Conservation (phyloP, 257 asterid genomes). For the Gentiana macrophylla region DNA sequence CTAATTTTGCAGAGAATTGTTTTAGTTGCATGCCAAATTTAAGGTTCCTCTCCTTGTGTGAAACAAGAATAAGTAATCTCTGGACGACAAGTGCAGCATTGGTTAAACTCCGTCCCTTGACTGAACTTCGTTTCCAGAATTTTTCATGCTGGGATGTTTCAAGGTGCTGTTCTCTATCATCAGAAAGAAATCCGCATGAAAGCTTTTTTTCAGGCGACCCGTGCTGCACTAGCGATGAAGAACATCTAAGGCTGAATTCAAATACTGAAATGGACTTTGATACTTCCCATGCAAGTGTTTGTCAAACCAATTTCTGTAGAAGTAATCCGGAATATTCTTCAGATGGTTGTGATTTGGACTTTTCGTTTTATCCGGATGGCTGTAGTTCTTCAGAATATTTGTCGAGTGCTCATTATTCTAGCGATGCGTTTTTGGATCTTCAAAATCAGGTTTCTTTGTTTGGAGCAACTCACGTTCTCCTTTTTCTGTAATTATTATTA, state of each 20-base stretch:
- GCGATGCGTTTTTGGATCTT: slow-evolving; percentile 48
- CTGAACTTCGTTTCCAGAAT: slow-evolving; percentile 73
- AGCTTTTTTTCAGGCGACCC: slow-evolving; percentile 25
- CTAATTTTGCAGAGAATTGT: slow-evolving; percentile 77
- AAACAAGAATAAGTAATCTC: slow-evolving; percentile 70
- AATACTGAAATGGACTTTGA: slow-evolving; percentile 29
- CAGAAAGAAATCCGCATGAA: slow-evolving; percentile 21
- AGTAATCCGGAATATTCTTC: slow-evolving; percentile 46
- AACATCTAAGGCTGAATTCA: slow-evolving; percentile 20
- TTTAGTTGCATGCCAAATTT: slow-evolving; percentile 78
- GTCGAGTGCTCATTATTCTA: slow-evolving; percentile 30
- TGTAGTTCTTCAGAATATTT: slow-evolving; percentile 23
- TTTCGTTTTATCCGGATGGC: slow-evolving; percentile 37
- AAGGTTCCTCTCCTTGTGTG: slow-evolving; percentile 71
- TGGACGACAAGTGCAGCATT: slow-evolving; percentile 89
- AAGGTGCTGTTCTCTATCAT: slow-evolving; percentile 28
- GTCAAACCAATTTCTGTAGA: slow-evolving; percentile 30
- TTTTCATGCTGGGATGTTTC: slow-evolving; percentile 28
- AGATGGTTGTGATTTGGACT: slow-evolving; percentile 77
- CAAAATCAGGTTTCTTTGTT: slow-evolving; percentile 47
- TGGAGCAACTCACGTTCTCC: neutral
- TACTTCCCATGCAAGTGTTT: slow-evolving; percentile 15
- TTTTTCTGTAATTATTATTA: slow-evolving; percentile 6
- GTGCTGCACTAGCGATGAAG: slow-evolving; percentile 27
- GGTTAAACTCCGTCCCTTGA: slow-evolving; percentile 60